Conservation (phyloP, 148 eudicot species). For the Heliamphora exappendiculata region DNA sequence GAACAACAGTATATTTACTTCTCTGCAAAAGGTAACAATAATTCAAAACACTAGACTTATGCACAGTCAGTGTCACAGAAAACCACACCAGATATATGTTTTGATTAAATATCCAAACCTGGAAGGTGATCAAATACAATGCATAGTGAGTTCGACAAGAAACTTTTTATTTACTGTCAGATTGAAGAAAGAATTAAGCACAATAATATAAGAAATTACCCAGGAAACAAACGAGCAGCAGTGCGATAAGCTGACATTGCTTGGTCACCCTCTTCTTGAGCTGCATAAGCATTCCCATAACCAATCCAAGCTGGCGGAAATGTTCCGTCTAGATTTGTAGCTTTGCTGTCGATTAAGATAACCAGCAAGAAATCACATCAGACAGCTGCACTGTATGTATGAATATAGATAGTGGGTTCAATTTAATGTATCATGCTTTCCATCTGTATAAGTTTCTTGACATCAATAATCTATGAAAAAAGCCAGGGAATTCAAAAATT, state of each 20-base stretch:
- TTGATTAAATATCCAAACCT: too few relatives aligned
- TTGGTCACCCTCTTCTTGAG: constrained; percentile 97
- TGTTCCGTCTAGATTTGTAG: constrained; percentile 82
- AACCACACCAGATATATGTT: not conserved
- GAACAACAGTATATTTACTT: not conserved
- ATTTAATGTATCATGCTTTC: not conserved
- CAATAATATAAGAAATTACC: constrained; percentile 36
- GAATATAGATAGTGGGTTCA: not conserved
- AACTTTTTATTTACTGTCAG: not conserved
- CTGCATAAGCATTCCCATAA: constrained; percentile 91
- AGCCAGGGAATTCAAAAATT: not conserved
- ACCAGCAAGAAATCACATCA: not conserved
- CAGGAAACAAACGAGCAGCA: constrained; percentile 98
- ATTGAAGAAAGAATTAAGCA: not conserved
- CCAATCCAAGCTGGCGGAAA: constrained; percentile 95
- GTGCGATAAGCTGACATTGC: constrained; percentile 97
- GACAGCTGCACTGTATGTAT: too few relatives aligned
- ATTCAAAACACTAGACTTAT: not conserved
- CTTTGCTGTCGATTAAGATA: constrained; percentile 58
- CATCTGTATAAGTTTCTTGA: not conserved
- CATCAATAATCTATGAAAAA: not conserved
- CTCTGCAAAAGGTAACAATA: too few relatives aligned
- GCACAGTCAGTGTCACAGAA: too few relatives aligned
- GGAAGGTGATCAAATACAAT: too few relatives aligned
- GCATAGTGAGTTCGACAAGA: not conserved